Evolutionary conservation across 73 alveolate species (phyloP).

Genomic region (Symbiodinium pilosum): DNA sequence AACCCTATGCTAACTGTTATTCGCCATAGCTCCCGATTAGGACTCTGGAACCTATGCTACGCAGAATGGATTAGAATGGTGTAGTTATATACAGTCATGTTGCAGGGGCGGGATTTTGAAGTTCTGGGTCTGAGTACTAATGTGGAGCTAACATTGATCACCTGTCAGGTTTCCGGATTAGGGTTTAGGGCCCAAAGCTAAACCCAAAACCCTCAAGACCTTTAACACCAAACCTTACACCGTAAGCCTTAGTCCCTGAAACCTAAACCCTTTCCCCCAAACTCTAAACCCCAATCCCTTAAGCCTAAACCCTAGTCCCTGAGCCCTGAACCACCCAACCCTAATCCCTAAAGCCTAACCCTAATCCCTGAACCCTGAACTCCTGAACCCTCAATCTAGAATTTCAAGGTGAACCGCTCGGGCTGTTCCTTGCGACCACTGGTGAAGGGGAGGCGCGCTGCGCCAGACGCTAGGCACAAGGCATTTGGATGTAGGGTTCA

Average conservation of each 20-base stretch:
- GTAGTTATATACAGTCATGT: background rate
- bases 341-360: background rate
- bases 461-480: conserved; percentile 4
- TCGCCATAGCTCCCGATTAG: too few relatives aligned
- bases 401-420: background rate
- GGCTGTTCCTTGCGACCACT: conserved; percentile 34
- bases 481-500: too few relatives aligned
- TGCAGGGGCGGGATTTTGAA: background rate
- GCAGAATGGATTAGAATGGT: too few relatives aligned
- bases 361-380: background rate
- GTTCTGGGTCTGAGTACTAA: background rate
- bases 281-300: too few relatives aligned
- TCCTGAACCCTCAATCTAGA: background rate
- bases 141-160: too few relatives aligned
- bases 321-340: background rate
- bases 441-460: conserved; percentile 60
- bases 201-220: background rate
- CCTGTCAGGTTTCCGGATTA: too few relatives aligned
- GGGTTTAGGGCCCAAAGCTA: background rate
- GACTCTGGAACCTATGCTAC: too few relatives aligned
- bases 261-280: background rate
- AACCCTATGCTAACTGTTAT: too few relatives aligned
- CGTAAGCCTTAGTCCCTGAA: too few relatives aligned
- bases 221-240: background rate
- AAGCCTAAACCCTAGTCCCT: background rate